Evolutionary conservation across 495 filamentous ascomycete genomes (phyloP).

Genomic region (Lasiosphaeriaceae sp.): DNA sequence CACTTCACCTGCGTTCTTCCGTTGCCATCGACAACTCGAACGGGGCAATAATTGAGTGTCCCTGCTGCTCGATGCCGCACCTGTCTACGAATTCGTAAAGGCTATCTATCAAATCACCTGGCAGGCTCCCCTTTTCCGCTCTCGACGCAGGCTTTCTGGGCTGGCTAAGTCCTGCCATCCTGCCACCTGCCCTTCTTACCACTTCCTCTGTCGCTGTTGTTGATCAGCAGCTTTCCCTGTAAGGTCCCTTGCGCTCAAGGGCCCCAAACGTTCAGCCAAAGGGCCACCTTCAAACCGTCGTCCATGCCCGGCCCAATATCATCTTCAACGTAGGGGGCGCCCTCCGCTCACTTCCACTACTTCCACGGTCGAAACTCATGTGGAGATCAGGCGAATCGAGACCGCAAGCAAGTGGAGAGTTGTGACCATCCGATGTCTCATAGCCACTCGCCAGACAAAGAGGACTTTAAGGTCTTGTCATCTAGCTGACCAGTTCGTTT

Average conservation of each 20-base stretch:
- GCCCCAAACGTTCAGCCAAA: slow-evolving; percentile 14
- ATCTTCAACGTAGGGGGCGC: slow-evolving; percentile 24
- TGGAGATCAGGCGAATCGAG: slow-evolving; percentile 2
- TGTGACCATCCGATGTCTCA: slow-evolving; percentile 17
- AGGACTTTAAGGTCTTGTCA: slow-evolving; percentile 15
- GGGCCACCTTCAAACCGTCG: not conserved
- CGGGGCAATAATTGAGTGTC: slow-evolving; percentile 6
- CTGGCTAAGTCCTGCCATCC: not conserved
- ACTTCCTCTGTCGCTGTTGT: slow-evolving; percentile 1
- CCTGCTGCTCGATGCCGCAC: not conserved
- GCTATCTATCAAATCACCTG: slow-evolving; percentile 7
- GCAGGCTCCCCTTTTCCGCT: not conserved
- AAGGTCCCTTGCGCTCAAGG: slow-evolving; percentile 30
- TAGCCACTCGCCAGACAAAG: slow-evolving; percentile 22
- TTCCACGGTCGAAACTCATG: slow-evolving; percentile 2
- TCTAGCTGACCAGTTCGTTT: slow-evolving; percentile 20
- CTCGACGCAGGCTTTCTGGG: not conserved
- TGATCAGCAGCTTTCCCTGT: not conserved
- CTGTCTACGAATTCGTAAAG: slow-evolving; percentile 1
- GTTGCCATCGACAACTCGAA: slow-evolving; percentile 9
- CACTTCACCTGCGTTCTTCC: slow-evolving; percentile 18
- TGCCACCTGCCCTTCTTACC: not conserved
- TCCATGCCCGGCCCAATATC: slow-evolving; percentile 6
- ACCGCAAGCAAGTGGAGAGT: slow-evolving; percentile 11
- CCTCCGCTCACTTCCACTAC: slow-evolving; percentile 19